Percentiles rank a stretch among this genome's conserved stretches.
Evolutionary conservation across 345 rosid species (phyloP).

Genomic region (Rhodamnia rubescens): DNA sequence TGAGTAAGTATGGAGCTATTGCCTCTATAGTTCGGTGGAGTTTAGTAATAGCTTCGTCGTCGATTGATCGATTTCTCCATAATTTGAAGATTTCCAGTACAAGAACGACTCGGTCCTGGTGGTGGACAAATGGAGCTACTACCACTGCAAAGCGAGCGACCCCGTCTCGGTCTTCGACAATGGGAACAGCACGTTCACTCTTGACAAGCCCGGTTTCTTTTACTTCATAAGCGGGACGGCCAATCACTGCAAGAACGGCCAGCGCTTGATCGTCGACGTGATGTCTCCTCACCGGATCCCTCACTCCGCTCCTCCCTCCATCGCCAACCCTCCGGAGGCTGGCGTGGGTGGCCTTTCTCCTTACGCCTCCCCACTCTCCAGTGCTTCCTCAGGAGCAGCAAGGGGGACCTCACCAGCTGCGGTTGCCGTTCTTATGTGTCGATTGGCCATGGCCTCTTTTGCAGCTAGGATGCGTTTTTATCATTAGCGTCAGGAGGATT

Average conservation of each 20-base stretch:
- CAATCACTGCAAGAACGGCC: constrained; percentile 61
- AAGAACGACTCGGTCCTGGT: constrained; percentile 56
- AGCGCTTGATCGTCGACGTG: constrained; percentile 56
- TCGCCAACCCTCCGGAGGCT: constrained; percentile 20
- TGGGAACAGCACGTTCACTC: constrained; percentile 41
- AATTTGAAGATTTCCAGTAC: constrained; percentile 47
- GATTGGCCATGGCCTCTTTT: constrained; percentile 1
- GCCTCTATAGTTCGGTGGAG: background rate
- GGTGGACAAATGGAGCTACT: constrained; percentile 71
- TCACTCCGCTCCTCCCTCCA: constrained; percentile 11
- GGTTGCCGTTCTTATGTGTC: background rate
- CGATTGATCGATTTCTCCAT: background rate
- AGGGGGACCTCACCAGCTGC: background rate
- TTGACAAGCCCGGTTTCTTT: constrained; percentile 66
- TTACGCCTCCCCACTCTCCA: constrained; percentile 21
- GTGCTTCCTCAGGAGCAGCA: background rate
- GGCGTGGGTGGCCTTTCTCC: background rate
- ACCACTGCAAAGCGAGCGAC: constrained; percentile 51
- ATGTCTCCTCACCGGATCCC: constrained; percentile 31
- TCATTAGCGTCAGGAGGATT: background rate
- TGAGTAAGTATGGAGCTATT: background rate
- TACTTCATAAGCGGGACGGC: constrained; percentile 61
- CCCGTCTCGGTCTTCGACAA: constrained; percentile 37
- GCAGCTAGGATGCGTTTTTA: background rate
- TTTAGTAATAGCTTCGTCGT: background rate